Evolutionary conservation across 2,329 filamentous ascomycete genomes (phyloP), one percentile per base, ranked within the genome.

Genomic region (Aspergillus sp.): DNA sequence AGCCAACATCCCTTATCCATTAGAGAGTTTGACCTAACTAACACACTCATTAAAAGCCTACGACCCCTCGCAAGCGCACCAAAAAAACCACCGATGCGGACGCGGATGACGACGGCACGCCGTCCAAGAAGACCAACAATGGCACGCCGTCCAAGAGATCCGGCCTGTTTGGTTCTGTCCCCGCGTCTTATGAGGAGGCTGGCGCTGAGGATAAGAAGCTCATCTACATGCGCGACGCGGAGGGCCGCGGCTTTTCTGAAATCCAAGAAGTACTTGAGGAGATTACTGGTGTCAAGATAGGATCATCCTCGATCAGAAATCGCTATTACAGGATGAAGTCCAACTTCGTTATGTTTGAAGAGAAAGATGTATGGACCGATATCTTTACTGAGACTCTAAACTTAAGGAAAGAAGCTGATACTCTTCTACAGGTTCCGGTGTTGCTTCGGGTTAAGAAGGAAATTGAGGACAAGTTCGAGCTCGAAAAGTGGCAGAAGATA

Each of bases 401-500:
- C 19, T 19, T 19, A 19, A 19, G 19, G 19, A 2, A 19, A 19
- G 19, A 19, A 19, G 19, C 19, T 19, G 19, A 19, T 19, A 19
- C 19, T 19, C 19, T 19, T 19, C 19, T 19, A 19, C 19, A 19
- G 19, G 19, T 19, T 19, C 19, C 19, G 19, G 19, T 19, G 19
- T 19, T 72, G 26, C 43, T 71, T 3, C 50, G 62, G 35, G 53
- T 57, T 26, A 72, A 72, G 49, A 61, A 60, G 39, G 61, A 68
- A 28, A 28, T 36, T 4, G 34, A 36, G n/a, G 34, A 36, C 5
- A 36, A 36, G 10, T 36, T 5, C 9, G 34, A 36, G 9, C 4
- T n/a, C 3, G 34, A 36, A 19, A 36, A 10, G 10, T 19, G 5
- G 34, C 34, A 36, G 6, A 34, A n/a, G n/a, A 36, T 36, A 4